Evolutionary conservation across 2,329 filamentous ascomycete species (phyloP), one percentile per base, ranked within the genome.

Genomic region (Xylaria sp.): DNA sequence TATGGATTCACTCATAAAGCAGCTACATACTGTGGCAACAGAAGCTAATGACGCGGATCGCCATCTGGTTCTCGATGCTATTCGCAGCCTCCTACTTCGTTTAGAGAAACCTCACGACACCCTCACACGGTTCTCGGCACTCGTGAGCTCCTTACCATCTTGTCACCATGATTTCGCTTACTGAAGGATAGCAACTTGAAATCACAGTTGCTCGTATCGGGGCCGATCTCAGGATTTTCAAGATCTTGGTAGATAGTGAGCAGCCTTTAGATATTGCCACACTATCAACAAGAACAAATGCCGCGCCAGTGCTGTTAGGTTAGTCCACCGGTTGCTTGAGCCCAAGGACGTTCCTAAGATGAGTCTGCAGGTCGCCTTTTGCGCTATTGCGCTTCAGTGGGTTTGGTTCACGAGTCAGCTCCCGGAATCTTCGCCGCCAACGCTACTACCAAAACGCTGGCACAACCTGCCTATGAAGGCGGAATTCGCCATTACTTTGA

Each of bases 51-150:
- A n/a, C 41, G 53, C 29, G 1, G 53, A 19, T 19, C 53, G 37
- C 17, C 31, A 58, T 11, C 44, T 58, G 29, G 15, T 65, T 0
- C 64, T 65, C 15, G 62, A 65, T 38, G 27, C 33, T 10, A 27
- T 63, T 11, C 46, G 48, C 5, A 25, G 13, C 10, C 57, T 66
- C 17, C 63, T 66, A 37, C 41, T 64, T 4, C 37, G 41, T n/a
- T 46, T 67, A 1, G 63, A 67, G 23, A 64, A 41, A 19, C 63
- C 60, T 3, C 63, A 61, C 23, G 60, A 66, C 21, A 58, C 63
- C 2, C 49, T 63, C 7, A 58, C 59, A 10, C 58, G 63, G 0
- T 57, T 63, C 21, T 62, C 59, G 15, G 54, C 48, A 4, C 13
- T 62, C 10, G 54, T 58, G 33, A 52, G 23, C 29, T 35, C 10